Evolutionary conservation across 2,329 filamentous ascomycete species (phyloP).

Genomic region (Metarhizium anisopliae): DNA sequence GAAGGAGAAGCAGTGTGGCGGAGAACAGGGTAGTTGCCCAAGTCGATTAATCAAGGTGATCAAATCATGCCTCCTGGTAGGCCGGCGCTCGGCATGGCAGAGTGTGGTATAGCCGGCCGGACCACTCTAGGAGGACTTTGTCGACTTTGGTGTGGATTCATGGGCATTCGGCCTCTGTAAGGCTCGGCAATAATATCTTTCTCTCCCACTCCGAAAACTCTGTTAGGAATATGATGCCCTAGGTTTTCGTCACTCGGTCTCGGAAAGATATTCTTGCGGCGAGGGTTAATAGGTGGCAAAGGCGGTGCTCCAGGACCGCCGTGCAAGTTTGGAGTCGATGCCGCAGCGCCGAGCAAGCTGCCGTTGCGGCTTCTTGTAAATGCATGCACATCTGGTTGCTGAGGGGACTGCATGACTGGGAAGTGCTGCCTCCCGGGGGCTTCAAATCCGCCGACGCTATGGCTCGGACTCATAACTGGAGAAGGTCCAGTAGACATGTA

Average conservation of each 20-base stretch:
- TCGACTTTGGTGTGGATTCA: neutral
- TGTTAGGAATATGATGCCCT: neutral
- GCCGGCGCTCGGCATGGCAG: slow-evolving; percentile 19
- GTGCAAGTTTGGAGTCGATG: slow-evolving; percentile 29
- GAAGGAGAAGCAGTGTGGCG: neutral
- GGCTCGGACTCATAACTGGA: slow-evolving; percentile 4
- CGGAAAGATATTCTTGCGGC: slow-evolving; percentile 34
- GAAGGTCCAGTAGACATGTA: neutral
- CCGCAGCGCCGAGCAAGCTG: slow-evolving; percentile 22
- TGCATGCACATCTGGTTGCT: slow-evolving; percentile 8
- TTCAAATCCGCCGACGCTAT: slow-evolving; percentile 5
- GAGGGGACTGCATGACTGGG: neutral
- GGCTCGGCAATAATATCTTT: neutral
- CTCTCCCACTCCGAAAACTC: neutral
- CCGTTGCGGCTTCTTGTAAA: slow-evolving; percentile 25
- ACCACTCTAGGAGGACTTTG: slow-evolving; percentile 1
- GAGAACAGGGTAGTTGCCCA: neutral
- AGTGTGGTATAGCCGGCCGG: slow-evolving; percentile 5
- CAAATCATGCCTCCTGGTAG: slow-evolving; percentile 39
- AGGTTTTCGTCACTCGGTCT: slow-evolving; percentile 25
- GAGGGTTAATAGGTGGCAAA: slow-evolving; percentile 50
- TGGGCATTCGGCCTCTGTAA: slow-evolving; percentile 1
- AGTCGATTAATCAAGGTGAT: slow-evolving; percentile 4
- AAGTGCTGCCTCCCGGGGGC: slow-evolving; percentile 15
- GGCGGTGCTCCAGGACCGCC: slow-evolving; percentile 33